phyloP scores from a whole-genome alignment of 1,139 yeast species.

The Diutina scorzettiae region DNA sequence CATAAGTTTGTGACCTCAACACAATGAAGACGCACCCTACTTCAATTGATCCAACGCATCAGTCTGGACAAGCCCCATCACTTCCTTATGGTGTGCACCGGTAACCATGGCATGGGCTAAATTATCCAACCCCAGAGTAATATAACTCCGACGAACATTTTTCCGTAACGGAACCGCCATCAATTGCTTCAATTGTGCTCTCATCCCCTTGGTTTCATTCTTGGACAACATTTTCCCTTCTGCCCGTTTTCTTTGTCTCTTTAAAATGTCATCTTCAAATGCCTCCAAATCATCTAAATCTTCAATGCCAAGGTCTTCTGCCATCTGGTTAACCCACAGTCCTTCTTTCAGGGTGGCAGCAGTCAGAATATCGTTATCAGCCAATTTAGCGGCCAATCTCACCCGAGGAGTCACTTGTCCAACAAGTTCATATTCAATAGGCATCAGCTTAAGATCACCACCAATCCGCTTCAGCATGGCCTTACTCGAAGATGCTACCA shows the following conservation, averaged over 20 bases:
- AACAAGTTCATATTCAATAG: conserved; percentile 66
- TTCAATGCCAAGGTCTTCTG: conserved; percentile 83
- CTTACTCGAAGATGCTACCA: conserved; percentile 32
- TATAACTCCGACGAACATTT: conserved; percentile 59
- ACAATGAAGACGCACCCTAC: no score
- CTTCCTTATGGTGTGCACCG: conserved; percentile 57
- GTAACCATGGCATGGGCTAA: conserved; percentile 74
- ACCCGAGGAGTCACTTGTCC: conserved; percentile 62
- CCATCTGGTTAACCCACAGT: conserved; percentile 81
- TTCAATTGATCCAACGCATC: conserved; percentile 62
- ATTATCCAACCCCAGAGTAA: conserved; percentile 77
- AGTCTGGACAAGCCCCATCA: conserved; percentile 57
- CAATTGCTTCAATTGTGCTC: conserved; percentile 45
- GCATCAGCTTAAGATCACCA: conserved; percentile 58
- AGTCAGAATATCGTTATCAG: conserved; percentile 54
- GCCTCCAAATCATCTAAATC: conserved; percentile 45
- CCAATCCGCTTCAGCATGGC: conserved; percentile 17
- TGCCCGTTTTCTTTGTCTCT: conserved; percentile 50
- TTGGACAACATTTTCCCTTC: conserved; percentile 42
- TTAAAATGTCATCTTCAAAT: conserved; percentile 54
- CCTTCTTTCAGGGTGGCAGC: conserved; percentile 58
- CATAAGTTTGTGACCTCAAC: no score
- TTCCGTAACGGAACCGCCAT: conserved; percentile 52
- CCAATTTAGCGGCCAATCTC: conserved; percentile 55
- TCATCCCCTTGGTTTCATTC: conserved; percentile 34